Base-by-base conservation (phyloP, 2,329 filamentous ascomycete genomes). In the Penicillium sp. region DNA sequence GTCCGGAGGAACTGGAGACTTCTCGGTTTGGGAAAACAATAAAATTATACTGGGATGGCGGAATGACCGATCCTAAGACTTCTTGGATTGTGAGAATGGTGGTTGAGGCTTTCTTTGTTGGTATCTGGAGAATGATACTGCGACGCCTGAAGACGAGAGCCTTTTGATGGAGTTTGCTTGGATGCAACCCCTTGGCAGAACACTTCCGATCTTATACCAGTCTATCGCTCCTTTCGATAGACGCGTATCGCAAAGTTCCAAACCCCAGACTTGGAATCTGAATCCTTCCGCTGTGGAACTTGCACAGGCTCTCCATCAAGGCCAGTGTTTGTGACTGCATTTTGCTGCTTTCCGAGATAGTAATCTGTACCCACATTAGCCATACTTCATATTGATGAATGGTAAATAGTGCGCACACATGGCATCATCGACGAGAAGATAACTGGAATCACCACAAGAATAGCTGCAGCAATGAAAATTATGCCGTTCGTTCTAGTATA, bases 401-500 rank as follows among this genome's bases (percentile, higher is more conserved):
- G n/a, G n/a, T n/a, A n/a, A n/a, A n/a, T n/a, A n/a, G n/a, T n/a
- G n/a, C n/a, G n/a, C n/a, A n/a, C n/a, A n/a, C n/a, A n/a, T 27
- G 6, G 24, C 24, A 27, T 10, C 5, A 27, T 27, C 24, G 10
- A 27, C 6, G 24, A 27, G 24, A 6, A 27, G 5, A 27, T 27
- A 27, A 6, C 24, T 27, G 24, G 24, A 6, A 27, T 27, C 24
- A 18, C 18, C n/a, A n/a, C n/a, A n/a, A n/a, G n/a, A n/a, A n/a
- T n/a, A n/a, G n/a, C n/a, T n/a, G n/a, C n/a, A n/a, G n/a, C 13
- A 39, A 39, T 43, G 17, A 17, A 12, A 43, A 30, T 29, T 17
- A 6, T 17, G n/a, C 73, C 73, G 45, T 75, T 69, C 10, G 66
- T 65, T 12, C 55, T 46, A 6, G 69, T 54, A 48, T 75, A 75